Base-by-base conservation (phyloP, 345 rosid species). In the Salix exigua region DNA sequence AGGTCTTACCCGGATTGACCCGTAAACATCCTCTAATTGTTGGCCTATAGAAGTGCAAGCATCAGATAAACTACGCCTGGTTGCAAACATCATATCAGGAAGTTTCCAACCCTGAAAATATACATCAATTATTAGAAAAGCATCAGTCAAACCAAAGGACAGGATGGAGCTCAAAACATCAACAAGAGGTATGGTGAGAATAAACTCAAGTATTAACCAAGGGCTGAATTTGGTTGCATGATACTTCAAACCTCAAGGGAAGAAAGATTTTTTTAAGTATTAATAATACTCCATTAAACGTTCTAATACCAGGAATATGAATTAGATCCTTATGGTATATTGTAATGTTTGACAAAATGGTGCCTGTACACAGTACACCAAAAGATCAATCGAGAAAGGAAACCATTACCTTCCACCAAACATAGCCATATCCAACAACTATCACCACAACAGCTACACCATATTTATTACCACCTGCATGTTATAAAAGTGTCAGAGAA, bases 1-100 rank as follows among this genome's bases (percentile, higher is more conserved):
- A 66, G 74, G 76, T 75, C 85, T 83, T 84, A 77, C 99, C 89
- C 89, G 78, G 78, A 93, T 87, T 5, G 94, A 92, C 30, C 89
- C 75, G 79, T 92, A 89, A 76, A 93, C 92, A 67, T 77, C 87
- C 71, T 92, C 97, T 71, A 96, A 94, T 75, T 90, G 92, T 75
- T 85, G 88, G 80, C 90, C 94, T 68, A 96, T 82, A 73, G 87
- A 79, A 74, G 84, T 82, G 77, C 97, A 86, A 73, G 99, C 97
- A 77, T 93, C 99, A 78, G 92, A 87, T 78, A 96, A 85, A 79
- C 95, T 82, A 67, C 95, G 95, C 77, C 90, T 91, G 4, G 99
- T 92, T 6, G 97, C 98, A 87, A 96, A 96, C 97, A 88, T 93
- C 87, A 96, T 77, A 85, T 96, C 95, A 58, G 96, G 93, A 89